Evolutionary conservation across 495 filamentous ascomycete genomes (phyloP).

Genomic region (Lasiosphaeria ovina): DNA sequence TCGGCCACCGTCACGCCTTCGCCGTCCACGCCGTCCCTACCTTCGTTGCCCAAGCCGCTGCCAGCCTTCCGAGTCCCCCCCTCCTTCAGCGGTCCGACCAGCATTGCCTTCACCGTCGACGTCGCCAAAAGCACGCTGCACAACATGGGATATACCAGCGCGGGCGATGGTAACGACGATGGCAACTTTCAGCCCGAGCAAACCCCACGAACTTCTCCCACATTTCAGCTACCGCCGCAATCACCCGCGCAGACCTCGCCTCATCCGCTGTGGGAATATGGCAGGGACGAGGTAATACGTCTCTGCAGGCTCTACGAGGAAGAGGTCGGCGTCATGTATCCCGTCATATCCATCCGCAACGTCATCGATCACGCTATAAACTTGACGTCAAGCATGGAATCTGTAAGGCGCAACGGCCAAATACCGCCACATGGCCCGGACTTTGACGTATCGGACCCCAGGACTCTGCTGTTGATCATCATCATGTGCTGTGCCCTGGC

Average conservation of each 20-base stretch:
- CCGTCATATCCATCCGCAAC: conserved; percentile 67
- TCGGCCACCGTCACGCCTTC: conserved; percentile 33
- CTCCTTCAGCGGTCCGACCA: conserved; percentile 81
- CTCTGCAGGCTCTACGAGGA: conserved; percentile 75
- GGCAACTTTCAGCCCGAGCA: conserved; percentile 49
- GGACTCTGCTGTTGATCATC: conserved; percentile 72
- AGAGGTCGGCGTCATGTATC: conserved; percentile 85
- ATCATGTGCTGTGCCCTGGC: conserved; percentile 72
- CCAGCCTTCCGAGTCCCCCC: conserved; percentile 47
- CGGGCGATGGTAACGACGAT: conserved; percentile 55
- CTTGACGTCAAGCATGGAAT: conserved; percentile 69
- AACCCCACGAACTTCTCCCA: conserved; percentile 52
- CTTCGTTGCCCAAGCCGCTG: conserved; percentile 27
- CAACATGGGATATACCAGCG: conserved; percentile 76
- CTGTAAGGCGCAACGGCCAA: conserved; percentile 29
- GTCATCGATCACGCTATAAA: conserved; percentile 62
- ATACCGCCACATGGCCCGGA: conserved; percentile 34
- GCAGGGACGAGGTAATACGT: conserved; percentile 67
- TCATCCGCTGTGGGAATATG: conserved; percentile 75
- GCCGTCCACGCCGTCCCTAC: conserved; percentile 34
- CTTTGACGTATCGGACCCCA: conserved; percentile 65
- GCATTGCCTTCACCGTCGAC: conserved; percentile 80
- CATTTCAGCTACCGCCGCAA: conserved; percentile 25
- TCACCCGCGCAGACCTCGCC: conserved; percentile 39
- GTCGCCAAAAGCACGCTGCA: conserved; percentile 84